Base-by-base conservation (phyloP, 768 basidiomycete genomes). In the Ramaria sp. region DNA sequence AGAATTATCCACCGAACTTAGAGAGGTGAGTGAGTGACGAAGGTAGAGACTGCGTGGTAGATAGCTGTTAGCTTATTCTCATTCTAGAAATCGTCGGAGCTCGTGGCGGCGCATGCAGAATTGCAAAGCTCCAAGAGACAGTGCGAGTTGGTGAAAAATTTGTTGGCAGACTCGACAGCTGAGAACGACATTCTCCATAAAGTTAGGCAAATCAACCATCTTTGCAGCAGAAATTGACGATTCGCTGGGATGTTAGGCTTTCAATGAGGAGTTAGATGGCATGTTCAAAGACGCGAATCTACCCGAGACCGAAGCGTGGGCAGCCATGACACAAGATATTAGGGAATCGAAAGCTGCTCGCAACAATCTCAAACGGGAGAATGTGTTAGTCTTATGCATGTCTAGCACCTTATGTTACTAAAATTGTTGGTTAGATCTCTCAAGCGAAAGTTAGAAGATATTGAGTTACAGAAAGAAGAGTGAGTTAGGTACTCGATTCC, bases 151-250 rank as follows among this genome's bases (percentile, higher is more conserved):
- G 80, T 92, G 3, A 89, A 89, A 68, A 81, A 80, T 61, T 75
- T 93, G 30, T 74, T 91, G 13, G 76, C 78, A 17, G 88, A 94
- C 64, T 80, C 82, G 33, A 87, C 85, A 9, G 78, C 83, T 1
- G 93, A 96, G 73, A 88, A 94, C 69, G 89, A 93, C 64, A 88
- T 91, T 67, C 86, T 95, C 79, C 94, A 93, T 61, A 88, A 92
- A 76, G 91, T 92, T 42, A 63, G 78, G 66, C 15, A 4, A 13
- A 37, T 3, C 27, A 51, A 30, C 19, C 4, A 17, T 7, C 19
- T 47, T 48, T 37, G 22, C 33, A 13, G 7, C 27, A 31, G 17
- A 46, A 20, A 13, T 39, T 22, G 24, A 22, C 38, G 7, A 17
- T 43, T 12, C 1, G 33, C 13, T 10, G 11, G n/a, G 1, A 17